Percentiles rank a stretch among this genome's conserved stretches.
phyloP scores from a whole-genome alignment of 1,284 basidiomycete species.

The Ganoderma leucocontextum region DNA sequence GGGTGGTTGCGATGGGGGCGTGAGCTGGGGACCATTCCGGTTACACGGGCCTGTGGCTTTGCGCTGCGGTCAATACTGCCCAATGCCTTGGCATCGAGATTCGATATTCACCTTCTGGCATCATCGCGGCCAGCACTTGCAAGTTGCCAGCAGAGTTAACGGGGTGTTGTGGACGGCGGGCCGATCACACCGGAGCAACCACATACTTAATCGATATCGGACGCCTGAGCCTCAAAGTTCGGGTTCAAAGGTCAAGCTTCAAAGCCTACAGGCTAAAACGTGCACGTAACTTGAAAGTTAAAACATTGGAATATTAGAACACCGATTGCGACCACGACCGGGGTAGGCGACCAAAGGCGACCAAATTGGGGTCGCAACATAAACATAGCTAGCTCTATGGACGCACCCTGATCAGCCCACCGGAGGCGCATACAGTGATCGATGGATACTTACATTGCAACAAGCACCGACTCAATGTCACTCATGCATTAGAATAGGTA shows the following conservation, averaged over 20 bases:
- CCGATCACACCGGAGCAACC: background rate
- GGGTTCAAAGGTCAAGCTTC: background rate
- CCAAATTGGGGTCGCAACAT: background rate
- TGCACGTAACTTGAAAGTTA: background rate
- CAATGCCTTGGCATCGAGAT: background rate
- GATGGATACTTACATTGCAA: background rate
- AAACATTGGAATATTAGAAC: background rate
- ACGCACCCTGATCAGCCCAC: background rate
- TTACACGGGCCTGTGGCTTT: background rate
- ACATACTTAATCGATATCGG: too few species aligned
- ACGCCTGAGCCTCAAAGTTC: background rate
- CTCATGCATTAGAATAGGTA: background rate
- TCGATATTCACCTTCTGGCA: background rate
- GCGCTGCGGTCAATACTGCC: background rate
- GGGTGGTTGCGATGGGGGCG: background rate
- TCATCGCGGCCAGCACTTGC: background rate
- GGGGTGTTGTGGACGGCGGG: background rate
- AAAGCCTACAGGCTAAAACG: too few species aligned
- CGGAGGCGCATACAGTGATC: background rate
- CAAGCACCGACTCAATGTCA: background rate
- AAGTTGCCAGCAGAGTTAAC: background rate
- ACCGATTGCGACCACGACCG: background rate
- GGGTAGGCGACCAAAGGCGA: background rate
- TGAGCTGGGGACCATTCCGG: background rate
- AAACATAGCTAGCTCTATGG: background rate